A percentile compares a stretch with the other conserved stretches of the same genome.
phyloP scores from a whole-genome alignment of 2,329 filamentous ascomycete genomes.

The Orbilia javanica region DNA sequence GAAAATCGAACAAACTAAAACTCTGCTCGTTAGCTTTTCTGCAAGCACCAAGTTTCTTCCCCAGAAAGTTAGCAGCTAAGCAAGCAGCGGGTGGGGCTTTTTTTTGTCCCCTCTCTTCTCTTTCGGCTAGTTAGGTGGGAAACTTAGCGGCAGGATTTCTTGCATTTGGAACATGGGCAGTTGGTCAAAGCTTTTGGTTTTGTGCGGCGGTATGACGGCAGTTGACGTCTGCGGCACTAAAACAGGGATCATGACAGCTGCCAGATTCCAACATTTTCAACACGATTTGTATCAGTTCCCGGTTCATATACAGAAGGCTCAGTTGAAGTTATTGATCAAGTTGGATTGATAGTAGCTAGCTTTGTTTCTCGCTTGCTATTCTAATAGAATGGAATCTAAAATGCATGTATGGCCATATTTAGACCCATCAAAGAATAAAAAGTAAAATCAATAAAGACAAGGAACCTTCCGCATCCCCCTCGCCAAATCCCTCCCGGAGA shows the following conservation, averaged over 20 bases:
- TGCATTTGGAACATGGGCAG: neutral
- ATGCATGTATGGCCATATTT: too few species aligned
- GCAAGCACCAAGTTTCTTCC: slow-evolving; percentile 3
- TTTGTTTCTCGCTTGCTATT: too few species aligned
- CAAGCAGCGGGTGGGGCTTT: slow-evolving; percentile 23
- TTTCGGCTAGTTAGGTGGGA: neutral
- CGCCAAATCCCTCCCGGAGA: neutral
- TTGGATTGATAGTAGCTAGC: too few species aligned
- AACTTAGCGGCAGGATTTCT: slow-evolving; percentile 7
- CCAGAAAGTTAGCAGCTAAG: slow-evolving; percentile 24
- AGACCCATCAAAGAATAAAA: neutral
- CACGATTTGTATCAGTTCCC: neutral
- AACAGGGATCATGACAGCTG: neutral
- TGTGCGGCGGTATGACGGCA: slow-evolving; percentile 19
- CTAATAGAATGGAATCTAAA: too few species aligned
- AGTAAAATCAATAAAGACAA: neutral
- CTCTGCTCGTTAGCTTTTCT: slow-evolving; percentile 9
- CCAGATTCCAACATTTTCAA: slow-evolving; percentile 18
- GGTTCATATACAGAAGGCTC: too few species aligned
- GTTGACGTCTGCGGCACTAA: slow-evolving; percentile 14
- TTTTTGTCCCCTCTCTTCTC: too few species aligned
- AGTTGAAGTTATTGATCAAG: too few species aligned
- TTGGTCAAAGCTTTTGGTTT: slow-evolving; percentile 2
- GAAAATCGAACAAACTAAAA: slow-evolving; percentile 15
- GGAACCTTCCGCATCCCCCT: neutral